Evolutionary conservation across 148 eudicot genomes (phyloP).

Genomic region (Cornus kousa): DNA sequence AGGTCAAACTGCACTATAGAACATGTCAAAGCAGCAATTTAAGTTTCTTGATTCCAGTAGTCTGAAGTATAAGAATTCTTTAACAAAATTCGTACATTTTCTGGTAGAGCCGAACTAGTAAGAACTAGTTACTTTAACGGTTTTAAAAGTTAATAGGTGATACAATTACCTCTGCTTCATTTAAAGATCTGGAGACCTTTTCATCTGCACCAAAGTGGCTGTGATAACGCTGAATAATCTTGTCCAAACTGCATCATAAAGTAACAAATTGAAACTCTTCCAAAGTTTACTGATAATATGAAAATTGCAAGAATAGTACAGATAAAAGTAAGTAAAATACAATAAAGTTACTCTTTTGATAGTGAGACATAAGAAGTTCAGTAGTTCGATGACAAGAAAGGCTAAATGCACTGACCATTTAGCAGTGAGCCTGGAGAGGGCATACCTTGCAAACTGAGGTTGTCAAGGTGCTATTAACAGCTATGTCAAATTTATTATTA

Average conservation of each 20-base stretch:
- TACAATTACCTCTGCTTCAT: conserved; percentile 15
- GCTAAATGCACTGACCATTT: background rate
- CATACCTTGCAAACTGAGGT: background rate
- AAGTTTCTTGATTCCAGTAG: too few species aligned
- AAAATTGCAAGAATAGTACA: background rate
- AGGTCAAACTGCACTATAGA: too few species aligned
- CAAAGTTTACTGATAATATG: background rate
- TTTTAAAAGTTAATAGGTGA: background rate
- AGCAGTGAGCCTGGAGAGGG: background rate
- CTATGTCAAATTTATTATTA: background rate
- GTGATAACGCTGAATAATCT: conserved; percentile 17
- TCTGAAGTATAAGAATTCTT: too few species aligned
- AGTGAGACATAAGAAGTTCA: too few species aligned
- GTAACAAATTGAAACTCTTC: background rate
- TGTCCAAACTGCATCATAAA: background rate
- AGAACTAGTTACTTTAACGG: background rate
- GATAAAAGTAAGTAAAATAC: too few species aligned
- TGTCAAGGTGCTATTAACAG: background rate
- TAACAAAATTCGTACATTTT: too few species aligned
- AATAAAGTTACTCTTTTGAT: background rate
- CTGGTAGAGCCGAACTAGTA: background rate
- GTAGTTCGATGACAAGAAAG: background rate
- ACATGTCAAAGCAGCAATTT: too few species aligned
- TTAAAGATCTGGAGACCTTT: background rate
- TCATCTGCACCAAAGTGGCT: background rate